Evolutionary conservation across 2,329 filamentous ascomycete species (phyloP).

Genomic region (Xylariaceae sp.): DNA sequence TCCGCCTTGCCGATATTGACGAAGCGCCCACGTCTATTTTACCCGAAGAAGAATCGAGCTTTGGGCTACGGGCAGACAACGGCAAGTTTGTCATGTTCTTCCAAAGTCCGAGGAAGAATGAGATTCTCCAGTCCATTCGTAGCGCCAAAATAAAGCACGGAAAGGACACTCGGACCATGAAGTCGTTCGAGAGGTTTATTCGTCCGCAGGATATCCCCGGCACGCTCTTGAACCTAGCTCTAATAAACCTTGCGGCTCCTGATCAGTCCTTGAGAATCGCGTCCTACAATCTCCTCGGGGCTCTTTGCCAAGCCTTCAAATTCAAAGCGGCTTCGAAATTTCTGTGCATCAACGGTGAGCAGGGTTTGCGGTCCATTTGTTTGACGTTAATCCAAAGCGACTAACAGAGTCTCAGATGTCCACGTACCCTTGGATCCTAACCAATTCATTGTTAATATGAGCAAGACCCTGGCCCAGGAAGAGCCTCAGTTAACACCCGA

Average conservation of each 20-base stretch:
- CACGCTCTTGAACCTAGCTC: constrained; percentile 62
- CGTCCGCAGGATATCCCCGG: constrained; percentile 67
- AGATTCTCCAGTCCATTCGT: constrained; percentile 61
- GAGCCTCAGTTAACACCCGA: constrained; percentile 65
- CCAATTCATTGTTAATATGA: constrained; percentile 62
- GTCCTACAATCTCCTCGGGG: constrained; percentile 64
- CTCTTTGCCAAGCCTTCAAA: constrained; percentile 64
- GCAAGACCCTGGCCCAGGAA: constrained; percentile 56
- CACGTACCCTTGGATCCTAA: constrained; percentile 60
- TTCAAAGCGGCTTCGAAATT: constrained; percentile 59
- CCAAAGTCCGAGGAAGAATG: constrained; percentile 59
- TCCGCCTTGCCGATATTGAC: constrained; percentile 63
- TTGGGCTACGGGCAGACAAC: constrained; percentile 63
- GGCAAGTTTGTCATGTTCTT: constrained; percentile 71
- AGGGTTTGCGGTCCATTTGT: background rate
- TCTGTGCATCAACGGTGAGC: constrained; percentile 56
- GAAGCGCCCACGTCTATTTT: constrained; percentile 62
- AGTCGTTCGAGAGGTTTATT: constrained; percentile 61
- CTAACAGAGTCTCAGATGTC: constrained; percentile 45
- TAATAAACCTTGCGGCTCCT: constrained; percentile 61
- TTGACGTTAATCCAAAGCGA: background rate
- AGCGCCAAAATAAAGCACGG: constrained; percentile 60
- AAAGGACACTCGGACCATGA: constrained; percentile 57
- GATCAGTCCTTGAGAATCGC: constrained; percentile 58
- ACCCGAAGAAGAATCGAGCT: constrained; percentile 62